These are phyloP conservation scores for Populus nigra DNA, from an alignment of 345 rosid genomes.

Conservation along the genomic window DNA sequence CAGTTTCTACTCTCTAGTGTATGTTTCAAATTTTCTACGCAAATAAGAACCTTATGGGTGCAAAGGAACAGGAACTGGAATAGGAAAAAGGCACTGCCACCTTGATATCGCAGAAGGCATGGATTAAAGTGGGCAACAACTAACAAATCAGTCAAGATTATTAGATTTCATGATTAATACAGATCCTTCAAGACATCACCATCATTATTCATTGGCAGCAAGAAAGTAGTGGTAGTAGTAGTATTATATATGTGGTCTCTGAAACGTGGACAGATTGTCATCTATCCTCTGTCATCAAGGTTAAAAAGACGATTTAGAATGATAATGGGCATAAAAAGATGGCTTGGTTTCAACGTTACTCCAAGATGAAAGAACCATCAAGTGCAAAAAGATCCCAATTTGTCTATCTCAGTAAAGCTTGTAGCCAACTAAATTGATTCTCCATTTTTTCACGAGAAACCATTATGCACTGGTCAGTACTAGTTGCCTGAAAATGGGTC, in stretches of 20 bases:
- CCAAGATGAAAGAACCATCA: conserved; percentile 15
- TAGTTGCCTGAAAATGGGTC: too few relatives aligned
- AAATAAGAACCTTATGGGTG: background rate
- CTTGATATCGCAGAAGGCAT: background rate
- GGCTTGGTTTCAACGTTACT: conserved; percentile 34
- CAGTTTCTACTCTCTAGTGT: too few relatives aligned
- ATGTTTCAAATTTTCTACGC: background rate
- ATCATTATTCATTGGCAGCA: background rate
- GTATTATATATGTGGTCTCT: background rate
- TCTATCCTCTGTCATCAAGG: background rate
- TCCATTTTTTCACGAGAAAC: conserved; percentile 5
- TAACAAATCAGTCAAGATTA: background rate
- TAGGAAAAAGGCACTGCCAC: background rate
- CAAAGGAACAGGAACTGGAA: background rate
- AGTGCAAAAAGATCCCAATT: background rate
- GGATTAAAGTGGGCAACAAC: background rate
- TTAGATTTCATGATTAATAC: background rate
- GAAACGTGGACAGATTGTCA: background rate
- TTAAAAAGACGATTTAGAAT: background rate
- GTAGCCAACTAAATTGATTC: background rate
- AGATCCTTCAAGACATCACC: conserved; percentile 1
- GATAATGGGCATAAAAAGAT: conserved; percentile 12
- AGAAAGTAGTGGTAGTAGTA: background rate
- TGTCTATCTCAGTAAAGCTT: conserved; percentile 13
- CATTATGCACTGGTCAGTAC: background rate